Evolutionary conservation across 1,284 basidiomycete genomes (phyloP), one percentile per base, ranked within the genome.

Genomic region (Rhodotorula sp.): DNA sequence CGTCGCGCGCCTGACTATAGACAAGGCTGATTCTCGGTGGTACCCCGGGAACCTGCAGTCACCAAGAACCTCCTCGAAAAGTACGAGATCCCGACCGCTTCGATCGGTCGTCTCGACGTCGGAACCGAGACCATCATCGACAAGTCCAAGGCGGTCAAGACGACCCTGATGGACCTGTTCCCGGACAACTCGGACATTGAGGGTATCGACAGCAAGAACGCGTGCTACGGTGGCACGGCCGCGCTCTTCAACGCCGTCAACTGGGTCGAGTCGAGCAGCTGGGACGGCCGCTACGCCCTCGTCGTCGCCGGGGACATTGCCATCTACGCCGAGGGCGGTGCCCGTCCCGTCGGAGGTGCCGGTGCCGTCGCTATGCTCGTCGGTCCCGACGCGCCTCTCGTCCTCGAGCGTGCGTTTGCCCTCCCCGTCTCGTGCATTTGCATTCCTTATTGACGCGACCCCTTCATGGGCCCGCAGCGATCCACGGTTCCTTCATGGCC

Each of bases 121-220:
- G 96, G 96, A 71, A 99, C 97, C 47, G 97, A 99, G 84, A 98
- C 97, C 65, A 92, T 99, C 84, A 97, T 99, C 79, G 96, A 99
- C 88, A 99, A 99, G 86, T 96, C 94, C 74, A 99, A 99, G 85
- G 93, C 96, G 43, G 94, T 95, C 83, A 99, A 99, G 85, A 98
- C 97, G 6, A 89, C 93, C 70, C 88, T 99, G 75, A 99, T 99
- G 96, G 92, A 97, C 84, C 90, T 99, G 78, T 99, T 99, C 80
- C 89, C 89, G 59, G 96, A 93, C 76, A 99, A 99, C 88, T 89
- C 88, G 79, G 96, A 99, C 82, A 94, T 99, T 75, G 96, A 99
- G 84, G 96, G 96, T 78, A 91, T 99, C 81, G 96, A 99, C 85
- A 94, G 92, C 71, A 99, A 99, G 86, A 99, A 99, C 82, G 96